These are phyloP conservation scores for Pogostemon cablin DNA, from an alignment of 257 asterid genomes.

Conservation along the genomic window DNA sequence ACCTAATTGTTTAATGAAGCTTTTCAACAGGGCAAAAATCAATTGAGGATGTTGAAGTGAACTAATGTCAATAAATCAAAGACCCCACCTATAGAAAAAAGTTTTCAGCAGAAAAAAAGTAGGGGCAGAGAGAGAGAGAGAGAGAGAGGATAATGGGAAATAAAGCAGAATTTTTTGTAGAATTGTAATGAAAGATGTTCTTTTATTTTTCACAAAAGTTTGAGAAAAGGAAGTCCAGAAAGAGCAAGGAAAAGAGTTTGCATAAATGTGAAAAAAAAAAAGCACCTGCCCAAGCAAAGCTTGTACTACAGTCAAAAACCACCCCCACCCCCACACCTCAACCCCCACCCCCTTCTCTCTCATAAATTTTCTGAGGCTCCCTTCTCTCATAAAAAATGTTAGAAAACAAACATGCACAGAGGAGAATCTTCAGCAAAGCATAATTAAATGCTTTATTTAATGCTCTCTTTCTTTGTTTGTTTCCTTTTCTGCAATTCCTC, in stretches of 20 bases:
- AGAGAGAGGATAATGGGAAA: slow-evolving; percentile 18
- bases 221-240: slow-evolving; percentile 25
- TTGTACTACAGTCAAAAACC: slow-evolving; percentile 14
- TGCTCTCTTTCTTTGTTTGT: slow-evolving; percentile 19
- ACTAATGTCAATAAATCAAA: slow-evolving; percentile 38
- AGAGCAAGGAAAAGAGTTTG: slow-evolving; percentile 25
- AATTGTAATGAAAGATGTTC: slow-evolving; percentile 18
- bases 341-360: not conserved
- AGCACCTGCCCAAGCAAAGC: slow-evolving; percentile 30
- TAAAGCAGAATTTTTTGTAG: slow-evolving; percentile 28
- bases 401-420: slow-evolving; percentile 16
- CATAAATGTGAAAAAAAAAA: slow-evolving; percentile 26
- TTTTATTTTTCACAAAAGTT: slow-evolving; percentile 29
- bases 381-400: slow-evolving; percentile 21
- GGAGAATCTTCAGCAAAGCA: slow-evolving; percentile 34
- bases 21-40: slow-evolving; percentile 38
- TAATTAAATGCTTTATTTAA: slow-evolving; percentile 36
- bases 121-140: not conserved
- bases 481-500: slow-evolving; percentile 37
- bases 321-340: not conserved
- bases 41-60: slow-evolving; percentile 40
- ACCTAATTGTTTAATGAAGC: slow-evolving; percentile 46
- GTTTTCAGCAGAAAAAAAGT: slow-evolving; percentile 20
- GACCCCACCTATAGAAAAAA: slow-evolving; percentile 47
- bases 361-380: not conserved